phyloP scores from a whole-genome alignment of 2,329 filamentous ascomycete species.

The Scopulariopsis brevicaulis region DNA sequence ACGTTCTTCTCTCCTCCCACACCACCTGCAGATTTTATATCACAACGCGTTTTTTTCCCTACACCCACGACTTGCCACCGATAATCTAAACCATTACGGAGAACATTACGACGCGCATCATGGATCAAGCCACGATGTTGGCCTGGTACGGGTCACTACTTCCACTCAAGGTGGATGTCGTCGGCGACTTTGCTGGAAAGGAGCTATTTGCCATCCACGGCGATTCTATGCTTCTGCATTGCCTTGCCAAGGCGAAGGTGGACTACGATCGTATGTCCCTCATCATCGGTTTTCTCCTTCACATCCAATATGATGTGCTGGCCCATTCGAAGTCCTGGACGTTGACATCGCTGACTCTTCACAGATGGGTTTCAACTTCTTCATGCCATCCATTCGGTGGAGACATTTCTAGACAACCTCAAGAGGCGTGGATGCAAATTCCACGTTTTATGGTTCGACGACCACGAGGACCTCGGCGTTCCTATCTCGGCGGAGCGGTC shows the following conservation, averaged over 20 bases:
- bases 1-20: too few species aligned
- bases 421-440: slow-evolving; percentile 57
- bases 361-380: slow-evolving; percentile 56
- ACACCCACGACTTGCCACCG: too few species aligned
- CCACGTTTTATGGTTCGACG: slow-evolving; percentile 57
- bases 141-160: slow-evolving; percentile 7
- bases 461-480: slow-evolving; percentile 41
- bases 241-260: slow-evolving; percentile 48
- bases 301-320: neutral
- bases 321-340: neutral
- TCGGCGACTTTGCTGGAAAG: slow-evolving; percentile 65
- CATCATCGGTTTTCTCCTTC: neutral
- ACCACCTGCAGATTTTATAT: too few species aligned
- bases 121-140: neutral
- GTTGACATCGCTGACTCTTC: neutral
- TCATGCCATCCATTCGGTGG: slow-evolving; percentile 58
- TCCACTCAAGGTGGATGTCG: slow-evolving; percentile 44
- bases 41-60: too few species aligned
- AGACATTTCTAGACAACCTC: slow-evolving; percentile 51
- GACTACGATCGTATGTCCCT: slow-evolving; percentile 43
- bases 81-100: too few species aligned
- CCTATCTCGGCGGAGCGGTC: slow-evolving; percentile 29
- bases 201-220: slow-evolving; percentile 65
- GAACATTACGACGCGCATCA: neutral
- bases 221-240: slow-evolving; percentile 57